Evolutionary conservation across 768 basidiomycete species (phyloP), one percentile per base, ranked within the genome.

Genomic region (Chalciporus sphaerocephalus): DNA sequence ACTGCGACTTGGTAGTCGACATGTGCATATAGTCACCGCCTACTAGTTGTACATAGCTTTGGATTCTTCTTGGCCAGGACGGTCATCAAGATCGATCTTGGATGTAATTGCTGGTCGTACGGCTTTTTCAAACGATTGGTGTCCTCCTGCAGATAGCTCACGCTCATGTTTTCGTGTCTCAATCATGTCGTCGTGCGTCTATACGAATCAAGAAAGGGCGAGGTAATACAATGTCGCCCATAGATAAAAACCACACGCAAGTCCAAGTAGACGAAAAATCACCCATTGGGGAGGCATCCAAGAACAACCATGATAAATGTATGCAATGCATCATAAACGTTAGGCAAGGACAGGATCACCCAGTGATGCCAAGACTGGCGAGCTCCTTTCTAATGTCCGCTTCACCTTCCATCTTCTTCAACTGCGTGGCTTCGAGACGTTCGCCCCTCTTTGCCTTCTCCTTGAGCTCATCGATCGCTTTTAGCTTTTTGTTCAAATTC

Each of bases 401-500:
- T 67, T 97, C 94, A 8, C 85, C 84, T 33, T 96, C 93, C 58
- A 98, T 95, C 80, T 99, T 99, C 80, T 87, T 89, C 55, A 95
- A 71, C 68, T 99, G 95, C 15, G 95, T 99, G 46, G 84, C 85
- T 66, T 99, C 95, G 23, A 99, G 75, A 44, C 85, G 80, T 65
- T 98, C 94, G 1, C 96, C 95, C 27, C 87, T 80, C 59, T 80
- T 85, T 21, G 81, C 78, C 71, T 93, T 92, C 54, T 89, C 90
- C 72, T 97, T 98, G 40, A 99, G 80, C 59, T 98, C 94, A 17
- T 97, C 92, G 54, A 99, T 98, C n/a, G 95, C 95, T 65, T 96
- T 97, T 54, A 99, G 75, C 93, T 96, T 99, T 78, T 99, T 99
- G 64, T 80, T 90, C 66, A 99, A 59, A 64, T 96, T 97, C 57